Base-by-base conservation (phyloP, 768 basidiomycete genomes). In the Lactifluus volemus region DNA sequence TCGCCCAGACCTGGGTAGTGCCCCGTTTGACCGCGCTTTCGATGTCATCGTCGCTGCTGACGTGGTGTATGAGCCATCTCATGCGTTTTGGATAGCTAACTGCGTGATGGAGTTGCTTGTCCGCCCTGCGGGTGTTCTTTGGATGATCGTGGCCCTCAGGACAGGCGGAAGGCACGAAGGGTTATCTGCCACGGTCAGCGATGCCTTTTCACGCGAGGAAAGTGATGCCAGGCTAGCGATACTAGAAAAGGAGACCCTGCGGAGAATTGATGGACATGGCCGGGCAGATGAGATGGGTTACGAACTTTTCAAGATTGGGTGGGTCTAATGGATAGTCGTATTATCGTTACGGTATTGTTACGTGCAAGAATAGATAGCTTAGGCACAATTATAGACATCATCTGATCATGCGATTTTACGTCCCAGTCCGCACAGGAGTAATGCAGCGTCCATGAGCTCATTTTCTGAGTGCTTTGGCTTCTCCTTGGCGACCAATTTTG, bases 11-110 rank as follows among this genome's bases (percentile, higher is more conserved):
- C 45, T 60, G 15, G 47, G 41, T 8, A 68, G 70, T 1, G 63
- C 72, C 0, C 76, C 77, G 0, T 61, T 74, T 36, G 70, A 72
- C 47, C 58, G 65, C 36, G 73, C 79, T 3, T 90, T 88, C 72
- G 84, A 91, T 57, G 68, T 89, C 25, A 78, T 93, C 36, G 74
- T 93, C 42, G 91, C 84, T 0, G 89, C 91, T 36, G 89, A 93
- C 65, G 84, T 91, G 55, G 77, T 92, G 9, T 92, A 92, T 71
- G 80, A 89, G 62, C 80, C 83, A 0, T 71, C 77, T 17, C 89
- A 91, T 68, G 85, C 87, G 3, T 60, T 70, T 10, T 89, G 84
- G 85, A 86, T 92, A 67, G 79, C 80, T 54, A 68, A 67, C 4
- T 88, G 87, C 55, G 83, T 86, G 21, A 77, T 78, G 67, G 71